Evolutionary conservation across 202 grass and related monocot species (phyloP).

Genomic region (Tripidium arundinaceum): DNA sequence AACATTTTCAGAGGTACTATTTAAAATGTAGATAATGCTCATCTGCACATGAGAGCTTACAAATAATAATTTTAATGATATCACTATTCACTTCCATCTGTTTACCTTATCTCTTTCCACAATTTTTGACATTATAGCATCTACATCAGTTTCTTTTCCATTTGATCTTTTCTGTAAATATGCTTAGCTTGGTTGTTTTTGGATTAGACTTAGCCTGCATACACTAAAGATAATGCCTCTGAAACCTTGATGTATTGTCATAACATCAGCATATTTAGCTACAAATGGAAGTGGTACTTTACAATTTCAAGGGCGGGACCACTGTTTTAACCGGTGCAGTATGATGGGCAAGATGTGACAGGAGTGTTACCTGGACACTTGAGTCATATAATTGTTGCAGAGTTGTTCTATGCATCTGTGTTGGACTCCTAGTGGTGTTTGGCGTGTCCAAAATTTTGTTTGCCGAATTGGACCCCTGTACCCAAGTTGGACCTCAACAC

Average conservation of each 20-base stretch:
- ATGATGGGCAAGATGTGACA: not conserved
- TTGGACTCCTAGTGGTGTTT: not conserved
- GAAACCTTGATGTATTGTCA: not conserved
- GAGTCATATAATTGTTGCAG: not conserved
- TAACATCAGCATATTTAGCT: not conserved
- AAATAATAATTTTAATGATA: not conserved
- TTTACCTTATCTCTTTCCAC: too few relatives aligned
- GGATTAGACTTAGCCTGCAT: not conserved
- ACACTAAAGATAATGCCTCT: not conserved
- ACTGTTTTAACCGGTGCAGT: not conserved
- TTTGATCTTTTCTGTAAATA: not conserved
- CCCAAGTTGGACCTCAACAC: not conserved
- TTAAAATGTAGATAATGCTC: not conserved
- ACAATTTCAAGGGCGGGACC: not conserved
- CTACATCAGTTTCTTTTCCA: not conserved
- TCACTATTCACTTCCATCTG: not conserved
- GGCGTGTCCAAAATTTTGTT: not conserved
- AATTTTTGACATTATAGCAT: not conserved
- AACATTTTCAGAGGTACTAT: not conserved
- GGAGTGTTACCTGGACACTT: not conserved
- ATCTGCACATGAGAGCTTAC: not conserved
- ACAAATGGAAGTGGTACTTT: not conserved
- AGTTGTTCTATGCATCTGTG: not conserved
- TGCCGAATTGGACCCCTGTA: not conserved
- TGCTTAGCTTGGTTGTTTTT: not conserved